phyloP scores from a whole-genome alignment of 2,329 filamentous ascomycete genomes.

The Stachybotrys chlorohalonatus region DNA sequence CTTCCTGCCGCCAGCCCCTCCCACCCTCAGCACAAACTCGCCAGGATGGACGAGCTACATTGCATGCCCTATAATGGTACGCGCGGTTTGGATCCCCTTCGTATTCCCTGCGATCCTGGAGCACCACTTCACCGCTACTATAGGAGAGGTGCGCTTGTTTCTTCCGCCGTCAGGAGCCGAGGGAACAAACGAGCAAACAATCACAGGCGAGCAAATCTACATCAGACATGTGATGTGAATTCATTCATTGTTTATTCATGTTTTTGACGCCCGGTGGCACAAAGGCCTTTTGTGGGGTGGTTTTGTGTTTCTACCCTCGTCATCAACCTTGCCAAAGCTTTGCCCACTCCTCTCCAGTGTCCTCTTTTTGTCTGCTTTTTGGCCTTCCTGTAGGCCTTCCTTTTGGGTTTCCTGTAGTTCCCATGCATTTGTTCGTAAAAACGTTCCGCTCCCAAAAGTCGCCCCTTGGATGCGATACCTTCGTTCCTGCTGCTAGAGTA shows the following conservation, averaged over 20 bases:
- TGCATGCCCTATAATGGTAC: no score
- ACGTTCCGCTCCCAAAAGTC: conserved; percentile 9
- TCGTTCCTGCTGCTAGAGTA: conserved; percentile 15
- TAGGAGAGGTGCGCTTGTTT: background rate
- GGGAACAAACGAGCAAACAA: background rate
- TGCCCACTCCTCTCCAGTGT: background rate
- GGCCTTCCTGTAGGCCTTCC: background rate
- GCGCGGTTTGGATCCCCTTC: no score
- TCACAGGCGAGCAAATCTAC: background rate
- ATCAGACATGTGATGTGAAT: background rate
- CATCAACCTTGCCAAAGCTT: background rate
- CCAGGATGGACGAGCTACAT: no score
- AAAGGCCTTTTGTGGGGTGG: background rate
- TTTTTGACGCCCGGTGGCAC: background rate
- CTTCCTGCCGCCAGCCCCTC: background rate
- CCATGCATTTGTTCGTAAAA: background rate
- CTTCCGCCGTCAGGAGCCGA: no score
- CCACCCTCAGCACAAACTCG: background rate
- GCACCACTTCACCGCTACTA: background rate
- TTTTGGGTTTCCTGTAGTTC: background rate
- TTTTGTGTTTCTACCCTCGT: background rate
- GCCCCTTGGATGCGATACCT: conserved; percentile 10
- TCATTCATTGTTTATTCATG: conserved; percentile 1
- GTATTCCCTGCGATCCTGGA: no score
- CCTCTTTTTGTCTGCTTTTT: background rate